A percentile compares a stretch with the other conserved stretches of the same genome.
phyloP scores from a whole-genome alignment of 1,284 basidiomycete species.

The Ceratobasidium sp. region DNA sequence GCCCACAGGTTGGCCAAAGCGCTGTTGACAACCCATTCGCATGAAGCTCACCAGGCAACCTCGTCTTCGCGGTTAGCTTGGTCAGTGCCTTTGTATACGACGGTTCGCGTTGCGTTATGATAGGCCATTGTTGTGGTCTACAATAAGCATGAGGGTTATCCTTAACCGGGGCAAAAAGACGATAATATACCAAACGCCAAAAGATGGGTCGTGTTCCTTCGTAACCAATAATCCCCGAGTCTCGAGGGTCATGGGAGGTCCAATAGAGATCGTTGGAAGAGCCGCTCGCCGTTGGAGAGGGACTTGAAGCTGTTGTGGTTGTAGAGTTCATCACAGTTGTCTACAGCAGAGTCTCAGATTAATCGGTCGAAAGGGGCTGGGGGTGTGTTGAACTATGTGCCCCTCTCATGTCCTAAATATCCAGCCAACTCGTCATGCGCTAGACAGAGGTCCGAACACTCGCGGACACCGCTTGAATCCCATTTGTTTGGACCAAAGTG shows the following conservation, averaged over 20 bases:
- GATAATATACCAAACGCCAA: constrained; percentile 50
- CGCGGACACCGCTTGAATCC: constrained; percentile 15
- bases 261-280: constrained; percentile 64
- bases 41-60: constrained; percentile 35
- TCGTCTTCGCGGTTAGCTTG: constrained; percentile 28
- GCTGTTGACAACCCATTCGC: not conserved
- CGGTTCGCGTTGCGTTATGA: constrained; percentile 36
- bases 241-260: constrained; percentile 64
- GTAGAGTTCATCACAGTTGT: constrained; percentile 10
- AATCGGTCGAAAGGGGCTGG: constrained; percentile 16
- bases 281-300: constrained; percentile 11
- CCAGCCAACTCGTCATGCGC: not conserved
- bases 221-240: constrained; percentile 69
- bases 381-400: not conserved
- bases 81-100: constrained; percentile 28
- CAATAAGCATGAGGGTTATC: not conserved
- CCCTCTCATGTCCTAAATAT: constrained; percentile 23
- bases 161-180: not conserved
- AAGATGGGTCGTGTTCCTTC: constrained; percentile 65
- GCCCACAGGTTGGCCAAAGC: not conserved
- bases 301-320: constrained; percentile 13
- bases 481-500: constrained; percentile 1
- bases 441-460: constrained; percentile 8
- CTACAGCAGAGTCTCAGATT: not conserved
- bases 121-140: constrained; percentile 41